phyloP scores from a whole-genome alignment of 495 filamentous ascomycete species.

The Geoglossum glabrum region DNA sequence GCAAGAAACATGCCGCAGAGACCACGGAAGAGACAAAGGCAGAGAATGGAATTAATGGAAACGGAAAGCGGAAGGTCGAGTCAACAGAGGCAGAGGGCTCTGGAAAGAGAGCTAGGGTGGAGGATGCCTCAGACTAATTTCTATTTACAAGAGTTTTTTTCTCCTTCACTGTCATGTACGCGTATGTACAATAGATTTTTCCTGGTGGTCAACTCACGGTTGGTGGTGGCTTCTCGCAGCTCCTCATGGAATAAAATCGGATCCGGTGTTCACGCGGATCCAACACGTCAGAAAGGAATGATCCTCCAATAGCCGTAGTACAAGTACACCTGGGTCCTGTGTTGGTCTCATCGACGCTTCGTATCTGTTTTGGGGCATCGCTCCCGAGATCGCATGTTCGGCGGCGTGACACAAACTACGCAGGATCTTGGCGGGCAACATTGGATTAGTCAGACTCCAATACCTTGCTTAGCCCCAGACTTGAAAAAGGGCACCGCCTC shows the following conservation, averaged over 20 bases:
- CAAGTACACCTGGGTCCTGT: no score
- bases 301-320: no score
- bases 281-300: neutral
- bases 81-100: neutral
- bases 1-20: constrained; percentile 35
- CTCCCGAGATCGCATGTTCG: no score
- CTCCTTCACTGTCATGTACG: neutral
- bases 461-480: neutral
- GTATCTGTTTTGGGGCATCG: no score
- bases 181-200: neutral
- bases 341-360: no score
- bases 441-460: neutral
- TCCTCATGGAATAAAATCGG: no score
- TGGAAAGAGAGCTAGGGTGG: constrained; percentile 2
- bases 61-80: constrained; percentile 3
- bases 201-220: neutral
- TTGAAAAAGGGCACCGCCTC: neutral
- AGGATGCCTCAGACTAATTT: neutral
- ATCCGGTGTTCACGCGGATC: neutral
- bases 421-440: neutral
- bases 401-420: neutral
- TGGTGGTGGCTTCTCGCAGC: neutral
- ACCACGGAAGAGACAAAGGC: neutral
- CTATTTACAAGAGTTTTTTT: neutral
- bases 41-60: neutral